Conservation (phyloP, 2,329 filamentous ascomycete genomes). For the Hypoxylon rubiginosum region DNA sequence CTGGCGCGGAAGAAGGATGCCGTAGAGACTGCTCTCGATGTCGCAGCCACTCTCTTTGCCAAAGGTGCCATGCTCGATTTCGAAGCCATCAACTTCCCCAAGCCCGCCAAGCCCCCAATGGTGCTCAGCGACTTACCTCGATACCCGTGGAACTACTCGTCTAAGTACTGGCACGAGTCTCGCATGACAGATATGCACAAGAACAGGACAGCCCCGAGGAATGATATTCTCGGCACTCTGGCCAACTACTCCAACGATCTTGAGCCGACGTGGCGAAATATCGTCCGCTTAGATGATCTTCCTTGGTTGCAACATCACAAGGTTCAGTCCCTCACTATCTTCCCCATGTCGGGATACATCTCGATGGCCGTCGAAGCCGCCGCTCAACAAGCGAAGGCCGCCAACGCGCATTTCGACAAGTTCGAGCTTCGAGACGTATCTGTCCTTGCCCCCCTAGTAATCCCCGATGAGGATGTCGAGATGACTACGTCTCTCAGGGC, state of each 20-base stretch:
- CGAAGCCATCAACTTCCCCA: slow-evolving; percentile 61
- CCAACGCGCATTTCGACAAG: slow-evolving; percentile 54
- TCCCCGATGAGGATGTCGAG: slow-evolving; percentile 64
- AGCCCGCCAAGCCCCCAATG: slow-evolving; percentile 51
- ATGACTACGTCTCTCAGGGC: slow-evolving; percentile 63
- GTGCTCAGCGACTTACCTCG: slow-evolving; percentile 61
- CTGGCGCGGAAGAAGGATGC: slow-evolving; percentile 67
- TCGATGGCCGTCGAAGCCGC: slow-evolving; percentile 66
- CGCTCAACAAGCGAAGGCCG: slow-evolving; percentile 52
- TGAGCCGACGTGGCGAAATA: slow-evolving; percentile 64
- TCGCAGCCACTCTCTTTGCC: slow-evolving; percentile 61
- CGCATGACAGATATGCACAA: slow-evolving; percentile 59
- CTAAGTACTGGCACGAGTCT: slow-evolving; percentile 63
- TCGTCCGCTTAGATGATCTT: slow-evolving; percentile 61
- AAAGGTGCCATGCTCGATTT: slow-evolving; percentile 61
- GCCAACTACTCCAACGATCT: slow-evolving; percentile 60
- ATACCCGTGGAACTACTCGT: slow-evolving; percentile 63
- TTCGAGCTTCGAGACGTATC: slow-evolving; percentile 63
- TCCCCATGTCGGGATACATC: slow-evolving; percentile 67
- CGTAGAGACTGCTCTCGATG: slow-evolving; percentile 59
- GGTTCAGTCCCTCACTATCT: slow-evolving; percentile 69
- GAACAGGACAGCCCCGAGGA: slow-evolving; percentile 56
- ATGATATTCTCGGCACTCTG: slow-evolving; percentile 62
- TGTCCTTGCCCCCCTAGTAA: slow-evolving; percentile 61
- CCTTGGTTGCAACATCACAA: slow-evolving; percentile 71